Percentiles rank a stretch among this genome's conserved stretches.
Conservation (phyloP, 805 yeast genomes). For the Yamadazyma kitorensis region DNA sequence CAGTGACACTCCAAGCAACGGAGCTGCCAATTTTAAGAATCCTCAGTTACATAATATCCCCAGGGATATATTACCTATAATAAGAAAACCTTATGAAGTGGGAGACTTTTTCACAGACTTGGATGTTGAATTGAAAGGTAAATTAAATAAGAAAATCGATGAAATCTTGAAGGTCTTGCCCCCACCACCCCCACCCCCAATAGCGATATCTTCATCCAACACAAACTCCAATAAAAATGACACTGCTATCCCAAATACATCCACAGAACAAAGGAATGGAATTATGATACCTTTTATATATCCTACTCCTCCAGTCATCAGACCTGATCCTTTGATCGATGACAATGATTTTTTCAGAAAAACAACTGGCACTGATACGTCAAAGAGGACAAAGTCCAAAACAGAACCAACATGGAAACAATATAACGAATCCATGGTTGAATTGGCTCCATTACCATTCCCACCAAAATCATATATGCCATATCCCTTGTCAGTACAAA, state of each 20-base stretch:
- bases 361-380: background rate
- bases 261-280: slow-evolving; percentile 18
- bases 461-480: slow-evolving; percentile 47
- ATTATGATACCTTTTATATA: slow-evolving; percentile 43
- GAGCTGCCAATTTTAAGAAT: slow-evolving; percentile 4
- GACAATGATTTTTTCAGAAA: slow-evolving; percentile 8
- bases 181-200: slow-evolving; percentile 40
- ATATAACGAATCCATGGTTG: slow-evolving; percentile 7
- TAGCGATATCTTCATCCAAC: too few species aligned
- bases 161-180: slow-evolving; percentile 27
- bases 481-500: slow-evolving; percentile 36
- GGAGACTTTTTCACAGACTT: slow-evolving; percentile 37
- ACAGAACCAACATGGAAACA: slow-evolving; percentile 1
- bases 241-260: too few species aligned
- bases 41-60: slow-evolving; percentile 37
- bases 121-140: slow-evolving; percentile 10
- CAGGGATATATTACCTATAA: slow-evolving; percentile 31
- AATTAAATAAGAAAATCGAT: slow-evolving; percentile 11
- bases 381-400: slow-evolving; percentile 4
- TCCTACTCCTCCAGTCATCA: slow-evolving; percentile 40
- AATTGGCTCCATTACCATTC: slow-evolving; percentile 42
- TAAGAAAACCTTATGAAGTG: slow-evolving; percentile 27
- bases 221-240: slow-evolving; percentile 8
- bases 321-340: slow-evolving; percentile 21
- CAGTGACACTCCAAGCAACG: too few species aligned